Conservation (phyloP, 805 yeast species). For the Wickerhamomyces rabaulensis region DNA sequence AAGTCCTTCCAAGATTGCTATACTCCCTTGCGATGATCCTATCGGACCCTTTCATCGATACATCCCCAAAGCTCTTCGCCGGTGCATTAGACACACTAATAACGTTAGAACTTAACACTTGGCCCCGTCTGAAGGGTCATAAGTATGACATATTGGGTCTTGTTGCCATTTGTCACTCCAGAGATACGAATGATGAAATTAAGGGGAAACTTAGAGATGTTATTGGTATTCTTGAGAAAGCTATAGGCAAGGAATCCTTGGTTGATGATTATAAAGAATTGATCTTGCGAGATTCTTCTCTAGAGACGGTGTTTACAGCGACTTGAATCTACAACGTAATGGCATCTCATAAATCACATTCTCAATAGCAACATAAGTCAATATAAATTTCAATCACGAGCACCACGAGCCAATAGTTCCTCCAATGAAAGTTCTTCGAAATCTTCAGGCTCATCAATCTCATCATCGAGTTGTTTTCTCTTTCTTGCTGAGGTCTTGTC, state of each 20-base stretch:
- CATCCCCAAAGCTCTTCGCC: conserved; percentile 9
- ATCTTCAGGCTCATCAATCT: conserved; percentile 8
- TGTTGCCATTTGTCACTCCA: conserved; percentile 12
- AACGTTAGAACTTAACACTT: conserved; percentile 14
- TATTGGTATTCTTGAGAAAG: conserved; percentile 4
- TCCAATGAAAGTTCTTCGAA: conserved; percentile 12
- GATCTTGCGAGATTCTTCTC: not conserved
- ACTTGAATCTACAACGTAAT: not conserved
- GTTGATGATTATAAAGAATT: conserved; percentile 5
- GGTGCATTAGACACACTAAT: conserved; percentile 10
- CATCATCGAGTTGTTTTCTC: conserved; percentile 5
- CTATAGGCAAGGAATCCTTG: conserved; percentile 3
- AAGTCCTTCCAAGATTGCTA: conserved; percentile 17
- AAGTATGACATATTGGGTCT: conserved; percentile 19
- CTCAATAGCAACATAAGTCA: too few species aligned
- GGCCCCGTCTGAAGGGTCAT: conserved; percentile 18
- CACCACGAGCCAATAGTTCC: conserved; percentile 7
- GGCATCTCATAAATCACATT: too few species aligned
- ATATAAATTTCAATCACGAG: too few species aligned
- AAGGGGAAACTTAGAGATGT: conserved; percentile 2
- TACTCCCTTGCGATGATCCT: conserved; percentile 17
- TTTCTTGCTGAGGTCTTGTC: conserved; percentile 11
- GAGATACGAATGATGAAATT: conserved; percentile 4
- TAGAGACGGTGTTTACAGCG: not conserved
- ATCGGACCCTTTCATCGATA: conserved; percentile 20